Conservation (phyloP, 2,329 filamentous ascomycete genomes). For the Alternaria gansuensis region DNA sequence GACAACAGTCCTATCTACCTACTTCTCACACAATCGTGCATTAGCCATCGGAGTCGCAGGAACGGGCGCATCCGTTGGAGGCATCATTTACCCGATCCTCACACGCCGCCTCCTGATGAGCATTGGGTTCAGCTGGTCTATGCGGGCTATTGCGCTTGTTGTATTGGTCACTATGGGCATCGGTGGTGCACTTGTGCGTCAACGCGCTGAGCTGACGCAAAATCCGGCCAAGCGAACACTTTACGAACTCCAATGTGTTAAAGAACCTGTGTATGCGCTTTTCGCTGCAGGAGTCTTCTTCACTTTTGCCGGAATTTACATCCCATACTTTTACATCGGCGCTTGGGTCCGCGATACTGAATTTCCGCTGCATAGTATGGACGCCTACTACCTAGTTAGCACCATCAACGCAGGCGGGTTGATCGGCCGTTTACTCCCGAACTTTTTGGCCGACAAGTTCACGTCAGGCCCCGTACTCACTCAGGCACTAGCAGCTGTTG, state of each 20-base stretch:
- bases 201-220: constrained; percentile 20
- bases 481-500: constrained; percentile 55
- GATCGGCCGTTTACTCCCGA: constrained; percentile 59
- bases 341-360: constrained; percentile 21
- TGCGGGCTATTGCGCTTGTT: constrained; percentile 68
- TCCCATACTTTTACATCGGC: constrained; percentile 30
- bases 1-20: constrained; percentile 25
- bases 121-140: constrained; percentile 69
- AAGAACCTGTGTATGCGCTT: constrained; percentile 19
- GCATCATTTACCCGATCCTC: constrained; percentile 59
- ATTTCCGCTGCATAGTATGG: constrained; percentile 16
- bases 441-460: constrained; percentile 61
- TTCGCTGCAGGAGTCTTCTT: constrained; percentile 32
- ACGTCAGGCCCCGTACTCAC: constrained; percentile 61
- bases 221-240: constrained; percentile 25
- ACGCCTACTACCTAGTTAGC: constrained; percentile 24
- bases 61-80: constrained; percentile 56
- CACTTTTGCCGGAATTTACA: constrained; percentile 23
- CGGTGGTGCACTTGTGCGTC: constrained; percentile 51
- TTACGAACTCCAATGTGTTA: constrained; percentile 23
- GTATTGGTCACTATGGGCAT: constrained; percentile 58
- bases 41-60: constrained; percentile 61
- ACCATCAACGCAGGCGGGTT: constrained; percentile 28
- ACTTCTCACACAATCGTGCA: constrained; percentile 62
- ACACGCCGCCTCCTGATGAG: constrained; percentile 63